Evolutionary conservation across 345 rosid genomes (phyloP), one percentile per base, ranked within the genome.

Genomic region (Murraya paniculata): DNA sequence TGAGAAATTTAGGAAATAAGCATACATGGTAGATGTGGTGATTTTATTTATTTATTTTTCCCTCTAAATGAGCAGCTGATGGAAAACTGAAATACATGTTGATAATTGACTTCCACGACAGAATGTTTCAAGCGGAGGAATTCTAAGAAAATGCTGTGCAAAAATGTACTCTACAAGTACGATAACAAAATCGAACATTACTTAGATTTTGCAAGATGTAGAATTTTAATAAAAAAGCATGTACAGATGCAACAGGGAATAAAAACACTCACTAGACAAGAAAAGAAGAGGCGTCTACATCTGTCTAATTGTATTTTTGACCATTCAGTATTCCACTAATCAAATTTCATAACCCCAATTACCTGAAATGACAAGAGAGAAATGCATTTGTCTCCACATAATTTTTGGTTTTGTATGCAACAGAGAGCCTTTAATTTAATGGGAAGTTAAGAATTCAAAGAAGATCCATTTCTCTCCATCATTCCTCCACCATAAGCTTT

Each of bases 301-400:
- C 75, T 89, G 91, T 87, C 87, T 84, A 53, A 89, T 83, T 86
- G 84, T 76, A 72, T 76, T 81, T 86, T 86, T 90, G 90, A 89
- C 89, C 74, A 71, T 45, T 77, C 73, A 55, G 67, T 13, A 9
- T 81, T 35, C 84, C 83, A 84, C 85, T 82, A 82, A 45, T 0
- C 11, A 45, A 79, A 68, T 68, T 6, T 53, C 70, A 78, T 74
- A 67, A 58, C 61, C n/a, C 25, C 38, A 27, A 18, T 48, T 19
- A 21, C 36, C 68, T 31, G 41, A 33, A 30, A 64, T 21, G 11
- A 13, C 19, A n/a, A 33, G 61, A 10, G 9, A 11, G 33, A 22
- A 11, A 53, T n/a, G 68, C 73, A 74, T 56, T 84, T 87, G 77
- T 67, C 50, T 38, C 83, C 61, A 41, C 38, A 78, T 27, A 72